A percentile compares a stretch with the other conserved stretches of the same genome.
Conservation (phyloP, 371 early-diverging fungal species). For the Chytridium lagenaria region DNA sequence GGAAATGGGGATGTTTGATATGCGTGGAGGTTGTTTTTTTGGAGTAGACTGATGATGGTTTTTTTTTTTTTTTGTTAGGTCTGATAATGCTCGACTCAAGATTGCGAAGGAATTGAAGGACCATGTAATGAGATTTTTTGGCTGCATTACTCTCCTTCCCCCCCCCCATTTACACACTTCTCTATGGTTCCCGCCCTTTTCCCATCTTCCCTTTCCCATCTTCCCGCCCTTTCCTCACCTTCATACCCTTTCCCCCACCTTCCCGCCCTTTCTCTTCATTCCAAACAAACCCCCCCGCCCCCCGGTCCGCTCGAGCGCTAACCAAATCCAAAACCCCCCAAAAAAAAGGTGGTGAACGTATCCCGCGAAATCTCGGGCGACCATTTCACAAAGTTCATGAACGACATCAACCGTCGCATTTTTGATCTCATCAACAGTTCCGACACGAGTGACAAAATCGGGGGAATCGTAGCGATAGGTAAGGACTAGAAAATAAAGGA, state of each 20-base stretch:
- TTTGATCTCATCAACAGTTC: constrained; percentile 73
- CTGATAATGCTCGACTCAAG: not conserved
- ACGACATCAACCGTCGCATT: constrained; percentile 76
- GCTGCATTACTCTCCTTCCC: not conserved
- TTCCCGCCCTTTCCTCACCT: too few relatives aligned
- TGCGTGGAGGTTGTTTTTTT: not conserved
- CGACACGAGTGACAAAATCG: constrained; percentile 73
- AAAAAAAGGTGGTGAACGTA: constrained; percentile 60
- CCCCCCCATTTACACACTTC: not conserved
- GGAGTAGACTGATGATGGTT: not conserved
- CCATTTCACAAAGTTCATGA: constrained; percentile 68
- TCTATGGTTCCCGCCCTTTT: too few relatives aligned
- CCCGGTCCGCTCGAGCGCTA: too few relatives aligned
- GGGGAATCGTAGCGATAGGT: constrained; percentile 80
- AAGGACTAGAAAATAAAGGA: constrained; percentile 18
- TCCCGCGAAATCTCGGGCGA: constrained; percentile 75
- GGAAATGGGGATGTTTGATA: not conserved
- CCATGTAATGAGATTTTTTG: not conserved
- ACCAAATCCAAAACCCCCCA: too few relatives aligned
- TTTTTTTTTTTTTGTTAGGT: not conserved
- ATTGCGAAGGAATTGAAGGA: constrained; percentile 6
- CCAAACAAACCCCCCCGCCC: too few relatives aligned
- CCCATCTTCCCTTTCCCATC: too few relatives aligned
- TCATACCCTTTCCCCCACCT: too few relatives aligned
- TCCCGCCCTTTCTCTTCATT: too few relatives aligned